Conservation (phyloP, 2,329 filamentous ascomycete genomes). For the Talaromyces piceae region DNA sequence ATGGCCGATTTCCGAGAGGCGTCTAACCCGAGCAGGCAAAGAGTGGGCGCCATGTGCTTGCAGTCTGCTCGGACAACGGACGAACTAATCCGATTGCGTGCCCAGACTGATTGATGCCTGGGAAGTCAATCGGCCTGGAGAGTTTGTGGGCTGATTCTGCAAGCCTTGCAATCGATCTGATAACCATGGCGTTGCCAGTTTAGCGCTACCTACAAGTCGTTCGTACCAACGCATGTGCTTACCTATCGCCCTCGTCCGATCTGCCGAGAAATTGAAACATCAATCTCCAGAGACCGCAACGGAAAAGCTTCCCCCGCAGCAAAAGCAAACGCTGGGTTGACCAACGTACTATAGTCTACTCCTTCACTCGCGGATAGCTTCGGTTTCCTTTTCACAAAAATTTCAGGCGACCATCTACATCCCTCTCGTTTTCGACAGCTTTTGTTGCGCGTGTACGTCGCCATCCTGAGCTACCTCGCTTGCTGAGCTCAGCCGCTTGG, state of each 20-base stretch:
- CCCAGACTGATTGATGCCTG: neutral
- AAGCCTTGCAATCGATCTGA: neutral
- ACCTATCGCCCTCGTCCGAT: neutral
- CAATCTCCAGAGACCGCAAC: too few species aligned
- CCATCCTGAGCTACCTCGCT: neutral
- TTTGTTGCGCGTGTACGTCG: neutral
- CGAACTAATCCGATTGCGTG: slow-evolving; percentile 1
- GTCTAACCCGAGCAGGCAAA: neutral
- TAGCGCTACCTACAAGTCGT: neutral
- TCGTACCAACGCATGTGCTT: neutral
- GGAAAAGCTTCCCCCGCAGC: neutral
- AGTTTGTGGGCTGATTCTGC: neutral
- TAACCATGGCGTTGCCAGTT: neutral
- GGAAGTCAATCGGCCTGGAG: neutral
- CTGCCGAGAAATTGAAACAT: too few species aligned
- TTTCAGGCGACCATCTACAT: neutral
- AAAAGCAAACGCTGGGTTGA: too few species aligned
- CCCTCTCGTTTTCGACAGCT: neutral
- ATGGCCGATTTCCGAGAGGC: neutral
- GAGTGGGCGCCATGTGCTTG: neutral
- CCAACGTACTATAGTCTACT: neutral
- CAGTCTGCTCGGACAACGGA: neutral
- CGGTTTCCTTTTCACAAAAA: neutral
- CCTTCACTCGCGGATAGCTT: neutral
- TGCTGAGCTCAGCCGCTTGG: neutral